A percentile compares a stretch with the other conserved stretches of the same genome.
Evolutionary conservation across 2,329 filamentous ascomycete species (phyloP).

Genomic region (Pseudocercospora macadamiae): DNA sequence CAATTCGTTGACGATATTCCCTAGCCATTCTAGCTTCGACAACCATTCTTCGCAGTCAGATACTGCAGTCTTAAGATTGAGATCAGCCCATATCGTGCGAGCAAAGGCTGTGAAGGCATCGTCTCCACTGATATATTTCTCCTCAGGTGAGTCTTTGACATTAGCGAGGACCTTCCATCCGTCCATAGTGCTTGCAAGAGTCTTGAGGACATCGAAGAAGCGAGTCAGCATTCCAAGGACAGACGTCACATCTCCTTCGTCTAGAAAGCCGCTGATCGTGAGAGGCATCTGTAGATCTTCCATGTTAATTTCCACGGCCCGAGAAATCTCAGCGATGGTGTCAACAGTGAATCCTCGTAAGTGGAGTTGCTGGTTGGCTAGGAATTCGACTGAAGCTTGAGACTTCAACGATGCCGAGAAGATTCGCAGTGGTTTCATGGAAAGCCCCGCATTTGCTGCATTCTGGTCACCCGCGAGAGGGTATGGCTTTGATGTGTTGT

Average conservation of each 20-base stretch:
- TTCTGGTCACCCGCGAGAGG: conserved; percentile 11
- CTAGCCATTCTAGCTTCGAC: neutral
- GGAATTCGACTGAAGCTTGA: neutral
- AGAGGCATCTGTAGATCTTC: neutral
- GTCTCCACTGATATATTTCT: no score
- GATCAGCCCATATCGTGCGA: neutral
- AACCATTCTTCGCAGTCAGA: neutral
- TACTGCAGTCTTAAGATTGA: neutral
- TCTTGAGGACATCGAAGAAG: neutral
- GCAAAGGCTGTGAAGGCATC: neutral
- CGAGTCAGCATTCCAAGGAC: neutral
- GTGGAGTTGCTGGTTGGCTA: neutral
- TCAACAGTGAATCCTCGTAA: neutral
- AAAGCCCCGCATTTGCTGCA: conserved; percentile 1
- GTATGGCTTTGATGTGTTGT: neutral
- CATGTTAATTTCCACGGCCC: neutral
- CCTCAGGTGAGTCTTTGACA: no score
- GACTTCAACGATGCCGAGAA: neutral
- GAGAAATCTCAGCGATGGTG: neutral
- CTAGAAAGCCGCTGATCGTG: neutral
- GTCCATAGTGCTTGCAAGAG: neutral
- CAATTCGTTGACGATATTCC: neutral
- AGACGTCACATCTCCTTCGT: neutral
- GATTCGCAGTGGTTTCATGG: neutral
- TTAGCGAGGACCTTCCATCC: neutral